A percentile compares a stretch with the other conserved stretches of the same genome.
Conservation (phyloP, 1,284 basidiomycete species). For the Leccinum fallax region DNA sequence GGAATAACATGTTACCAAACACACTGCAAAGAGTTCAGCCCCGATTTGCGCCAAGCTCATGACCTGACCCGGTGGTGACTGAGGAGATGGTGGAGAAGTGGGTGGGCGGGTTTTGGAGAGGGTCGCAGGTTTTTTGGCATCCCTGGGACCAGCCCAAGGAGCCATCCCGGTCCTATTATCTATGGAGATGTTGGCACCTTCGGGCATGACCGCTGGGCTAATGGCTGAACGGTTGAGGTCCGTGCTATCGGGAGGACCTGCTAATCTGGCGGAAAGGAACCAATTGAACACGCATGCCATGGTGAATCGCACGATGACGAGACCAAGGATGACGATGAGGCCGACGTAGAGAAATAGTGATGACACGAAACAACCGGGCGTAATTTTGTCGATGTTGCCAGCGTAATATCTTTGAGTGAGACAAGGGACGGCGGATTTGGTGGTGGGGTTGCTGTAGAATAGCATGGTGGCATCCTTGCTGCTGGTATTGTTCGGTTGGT, state of each 20-base stretch:
- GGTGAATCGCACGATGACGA: slow-evolving; percentile 89
- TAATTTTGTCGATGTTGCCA: slow-evolving; percentile 95
- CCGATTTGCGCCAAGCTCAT: slow-evolving; percentile 89
- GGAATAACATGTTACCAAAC: slow-evolving; percentile 97
- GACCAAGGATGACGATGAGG: slow-evolving; percentile 87
- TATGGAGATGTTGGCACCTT: slow-evolving; percentile 89
- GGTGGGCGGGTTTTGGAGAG: slow-evolving; percentile 37
- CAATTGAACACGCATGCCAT: slow-evolving; percentile 98
- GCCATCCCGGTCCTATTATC: slow-evolving; percentile 87
- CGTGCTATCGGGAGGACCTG: slow-evolving; percentile 68
- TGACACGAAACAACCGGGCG: slow-evolving; percentile 94
- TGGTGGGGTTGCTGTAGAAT: slow-evolving; percentile 74
- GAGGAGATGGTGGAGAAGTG: slow-evolving; percentile 49
- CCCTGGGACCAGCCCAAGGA: slow-evolving; percentile 78
- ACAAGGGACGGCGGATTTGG: slow-evolving; percentile 75
- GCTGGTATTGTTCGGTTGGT: slow-evolving; percentile 47
- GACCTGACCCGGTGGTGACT: slow-evolving; percentile 54
- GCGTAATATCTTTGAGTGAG: slow-evolving; percentile 85
- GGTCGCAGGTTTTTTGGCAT: slow-evolving; percentile 52
- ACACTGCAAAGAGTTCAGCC: slow-evolving; percentile 91
- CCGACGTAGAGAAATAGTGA: slow-evolving; percentile 90
- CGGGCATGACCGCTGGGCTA: slow-evolving; percentile 93
- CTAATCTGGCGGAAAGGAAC: slow-evolving; percentile 85
- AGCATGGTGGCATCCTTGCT: slow-evolving; percentile 91
- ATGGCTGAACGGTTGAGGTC: slow-evolving; percentile 78